A percentile compares a stretch with the other conserved stretches of the same genome.
These are phyloP conservation scores for Fusarium kyushuense DNA, from an alignment of 2,329 filamentous ascomycete species.

Conservation along the genomic window DNA sequence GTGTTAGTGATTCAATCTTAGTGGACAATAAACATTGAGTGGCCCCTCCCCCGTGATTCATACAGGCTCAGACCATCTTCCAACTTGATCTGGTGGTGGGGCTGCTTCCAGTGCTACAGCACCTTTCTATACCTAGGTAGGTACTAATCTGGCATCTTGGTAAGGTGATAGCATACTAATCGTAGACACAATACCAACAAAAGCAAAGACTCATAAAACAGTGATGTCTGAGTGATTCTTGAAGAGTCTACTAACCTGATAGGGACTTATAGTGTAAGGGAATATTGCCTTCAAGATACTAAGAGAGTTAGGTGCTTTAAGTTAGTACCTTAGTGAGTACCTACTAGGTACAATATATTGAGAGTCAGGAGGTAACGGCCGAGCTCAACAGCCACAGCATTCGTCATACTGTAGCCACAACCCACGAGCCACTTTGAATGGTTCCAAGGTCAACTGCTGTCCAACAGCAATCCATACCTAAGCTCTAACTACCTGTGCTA, in stretches of 20 bases:
- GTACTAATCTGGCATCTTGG: too few relatives aligned
- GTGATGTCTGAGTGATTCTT: neutral
- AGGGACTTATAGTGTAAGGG: too few relatives aligned
- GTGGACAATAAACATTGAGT: slow-evolving; percentile 26
- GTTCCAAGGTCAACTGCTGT: slow-evolving; percentile 28
- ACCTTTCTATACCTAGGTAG: neutral
- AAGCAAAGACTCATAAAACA: neutral
- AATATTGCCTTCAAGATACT: neutral
- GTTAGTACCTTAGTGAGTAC: too few relatives aligned
- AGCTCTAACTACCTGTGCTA: slow-evolving; percentile 32
- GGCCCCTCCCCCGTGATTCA: slow-evolving; percentile 35
- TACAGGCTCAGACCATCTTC: slow-evolving; percentile 6
- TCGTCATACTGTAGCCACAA: slow-evolving; percentile 32
- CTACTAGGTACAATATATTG: too few relatives aligned
- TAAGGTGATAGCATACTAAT: too few relatives aligned
- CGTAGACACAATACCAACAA: neutral
- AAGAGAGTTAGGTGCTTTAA: too few relatives aligned
- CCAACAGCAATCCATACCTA: slow-evolving; percentile 22
- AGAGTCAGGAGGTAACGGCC: neutral
- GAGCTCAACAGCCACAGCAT: slow-evolving; percentile 24
- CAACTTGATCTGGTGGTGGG: slow-evolving; percentile 2
- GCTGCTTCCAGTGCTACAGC: neutral
- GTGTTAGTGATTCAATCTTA: slow-evolving; percentile 41
- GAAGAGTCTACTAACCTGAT: neutral
- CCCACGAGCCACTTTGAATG: slow-evolving; percentile 20